Evolutionary conservation across 441 rosid species (phyloP), one percentile per base, ranked within the genome.

Genomic region (Pelargonium australe): DNA sequence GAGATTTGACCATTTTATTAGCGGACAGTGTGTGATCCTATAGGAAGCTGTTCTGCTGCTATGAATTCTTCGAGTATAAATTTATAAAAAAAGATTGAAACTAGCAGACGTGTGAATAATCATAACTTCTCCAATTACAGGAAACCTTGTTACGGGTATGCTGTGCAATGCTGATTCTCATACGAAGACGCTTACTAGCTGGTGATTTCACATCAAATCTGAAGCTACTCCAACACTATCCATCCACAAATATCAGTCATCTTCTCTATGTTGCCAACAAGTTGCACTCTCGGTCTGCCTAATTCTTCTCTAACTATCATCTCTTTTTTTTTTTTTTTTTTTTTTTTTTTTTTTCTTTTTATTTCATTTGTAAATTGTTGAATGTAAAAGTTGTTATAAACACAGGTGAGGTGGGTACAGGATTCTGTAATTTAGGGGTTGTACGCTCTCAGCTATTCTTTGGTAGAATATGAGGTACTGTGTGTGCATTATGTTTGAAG

Each of bases 151-250:
- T 91, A 9, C 85, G 99, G 64, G 71, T 95, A 72, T 95, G 97
- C 78, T 95, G 99, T 53, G 97, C 96, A 40, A 95, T 95, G 99
- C 77, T 95, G 76, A 84, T 95, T 73, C 87, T 95, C 3, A 68
- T 92, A n/a, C 76, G 99, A 64, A 88, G 89, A 69, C 94, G 96
- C 45, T 78, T 95, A 5, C 85, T 95, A 43, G 99, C 95, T 0
- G 99, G 99, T 68, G 99, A 95, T 80, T 95, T 95, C 84, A 95
- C 98, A 34, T 87, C 95, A 16, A 95, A 86, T 79, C 97, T 94
- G 66, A 88, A 88, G 82, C 84, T 91, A n/a, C 94, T 94, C 37
- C 99, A 94, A 75, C 78, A 85, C 63, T 94, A 91, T 71, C 99
- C 97, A 12, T 83, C 94, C n/a, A 78, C 97, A 70, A 94, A 88